These are phyloP conservation scores for Gloeostereum incarnatum DNA, from an alignment of 768 basidiomycete species.

Conservation along the genomic window DNA sequence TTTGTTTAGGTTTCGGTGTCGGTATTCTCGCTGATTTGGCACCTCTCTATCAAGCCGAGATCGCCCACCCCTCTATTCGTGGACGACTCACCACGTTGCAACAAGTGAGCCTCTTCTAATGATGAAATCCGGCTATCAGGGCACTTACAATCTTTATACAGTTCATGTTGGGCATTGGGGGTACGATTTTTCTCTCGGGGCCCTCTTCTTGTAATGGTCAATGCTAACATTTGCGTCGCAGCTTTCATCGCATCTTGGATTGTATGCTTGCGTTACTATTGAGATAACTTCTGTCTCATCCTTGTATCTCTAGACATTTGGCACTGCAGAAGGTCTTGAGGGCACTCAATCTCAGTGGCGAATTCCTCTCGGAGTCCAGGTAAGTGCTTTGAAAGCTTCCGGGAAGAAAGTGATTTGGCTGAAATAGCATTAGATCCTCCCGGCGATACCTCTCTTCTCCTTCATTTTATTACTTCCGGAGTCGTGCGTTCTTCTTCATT, in stretches of 20 bases:
- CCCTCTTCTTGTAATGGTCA: slow-evolving; percentile 2
- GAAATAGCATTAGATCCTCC: slow-evolving; percentile 20
- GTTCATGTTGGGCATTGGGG: slow-evolving; percentile 42
- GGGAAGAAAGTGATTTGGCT: not conserved
- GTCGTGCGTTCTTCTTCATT: slow-evolving; percentile 21
- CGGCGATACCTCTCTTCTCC: slow-evolving; percentile 36
- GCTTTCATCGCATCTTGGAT: slow-evolving; percentile 43
- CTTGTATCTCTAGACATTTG: slow-evolving; percentile 22
- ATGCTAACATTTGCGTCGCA: slow-evolving; percentile 9
- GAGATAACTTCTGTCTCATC: not conserved
- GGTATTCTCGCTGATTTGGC: slow-evolving; percentile 42
- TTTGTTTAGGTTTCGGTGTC: slow-evolving; percentile 23
- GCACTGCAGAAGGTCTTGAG: slow-evolving; percentile 26
- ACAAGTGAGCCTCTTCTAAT: slow-evolving; percentile 21
- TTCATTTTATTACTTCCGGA: slow-evolving; percentile 45
- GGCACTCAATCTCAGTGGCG: slow-evolving; percentile 37
- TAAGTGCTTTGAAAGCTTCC: slow-evolving; percentile 7
- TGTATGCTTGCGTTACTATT: slow-evolving; percentile 12
- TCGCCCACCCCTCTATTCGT: slow-evolving; percentile 47
- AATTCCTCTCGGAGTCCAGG: slow-evolving; percentile 36
- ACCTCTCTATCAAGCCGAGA: slow-evolving; percentile 50
- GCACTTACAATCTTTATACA: no score
- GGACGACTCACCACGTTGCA: slow-evolving; percentile 44
- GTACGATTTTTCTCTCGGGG: slow-evolving; percentile 11
- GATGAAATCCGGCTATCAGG: no score